phyloP scores from a whole-genome alignment of 495 filamentous ascomycete genomes.

The Rhizodiscina lignyota region DNA sequence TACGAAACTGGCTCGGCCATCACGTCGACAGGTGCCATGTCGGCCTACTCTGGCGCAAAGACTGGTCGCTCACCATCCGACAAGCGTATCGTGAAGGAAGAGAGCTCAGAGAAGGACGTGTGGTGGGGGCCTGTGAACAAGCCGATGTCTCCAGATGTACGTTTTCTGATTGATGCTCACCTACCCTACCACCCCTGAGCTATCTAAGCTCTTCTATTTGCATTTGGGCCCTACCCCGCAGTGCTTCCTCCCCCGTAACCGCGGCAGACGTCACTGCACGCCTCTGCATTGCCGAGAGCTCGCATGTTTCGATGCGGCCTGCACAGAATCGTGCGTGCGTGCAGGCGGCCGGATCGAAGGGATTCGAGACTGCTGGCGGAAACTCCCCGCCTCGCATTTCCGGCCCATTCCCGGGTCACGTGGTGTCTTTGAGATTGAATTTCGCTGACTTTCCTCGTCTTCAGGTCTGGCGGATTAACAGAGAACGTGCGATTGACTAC shows the following conservation, averaged over 20 bases:
- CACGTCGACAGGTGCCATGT: constrained; percentile 84
- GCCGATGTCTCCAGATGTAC: constrained; percentile 94
- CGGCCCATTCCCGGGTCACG: too few relatives aligned
- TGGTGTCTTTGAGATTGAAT: too few relatives aligned
- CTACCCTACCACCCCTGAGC: constrained; percentile 2
- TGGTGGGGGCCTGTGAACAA: constrained; percentile 99
- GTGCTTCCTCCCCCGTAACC: too few relatives aligned
- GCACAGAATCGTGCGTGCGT: too few relatives aligned
- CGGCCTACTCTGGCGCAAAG: constrained; percentile 94
- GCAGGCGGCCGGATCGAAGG: too few relatives aligned
- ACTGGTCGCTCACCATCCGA: constrained; percentile 92
- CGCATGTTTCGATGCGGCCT: too few relatives aligned
- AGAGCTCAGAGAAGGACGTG: constrained; percentile 71
- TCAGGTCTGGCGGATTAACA: constrained; percentile 99
- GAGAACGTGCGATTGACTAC: constrained; percentile 96
- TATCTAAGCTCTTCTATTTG: too few relatives aligned
- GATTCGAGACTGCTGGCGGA: too few relatives aligned
- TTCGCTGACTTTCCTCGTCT: too few relatives aligned
- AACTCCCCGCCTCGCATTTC: too few relatives aligned
- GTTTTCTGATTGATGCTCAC: constrained; percentile 26
- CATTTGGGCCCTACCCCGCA: too few relatives aligned
- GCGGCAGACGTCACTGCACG: constrained; percentile 13
- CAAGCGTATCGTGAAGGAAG: constrained; percentile 93
- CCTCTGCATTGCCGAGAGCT: too few relatives aligned
- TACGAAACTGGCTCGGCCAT: constrained; percentile 97